A percentile compares a stretch with the other conserved stretches of the same genome.
These are phyloP conservation scores for Nicotiana noctiflora DNA, from an alignment of 257 asterid species.

Conservation along the genomic window DNA sequence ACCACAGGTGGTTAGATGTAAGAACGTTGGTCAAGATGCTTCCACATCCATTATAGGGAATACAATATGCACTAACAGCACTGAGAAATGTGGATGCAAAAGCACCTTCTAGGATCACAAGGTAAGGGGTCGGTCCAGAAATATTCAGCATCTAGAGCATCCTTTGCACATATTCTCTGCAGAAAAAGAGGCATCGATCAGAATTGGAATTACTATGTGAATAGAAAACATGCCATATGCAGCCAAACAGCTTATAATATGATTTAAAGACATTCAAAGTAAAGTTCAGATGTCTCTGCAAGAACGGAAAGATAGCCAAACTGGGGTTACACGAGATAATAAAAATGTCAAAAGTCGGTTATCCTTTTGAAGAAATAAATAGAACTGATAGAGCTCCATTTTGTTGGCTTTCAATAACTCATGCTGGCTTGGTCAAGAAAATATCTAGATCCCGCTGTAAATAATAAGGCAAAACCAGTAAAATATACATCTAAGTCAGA, in stretches of 20 bases:
- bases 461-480: neutral
- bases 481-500: neutral
- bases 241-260: neutral
- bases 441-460: neutral
- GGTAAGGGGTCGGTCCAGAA: conserved; percentile 98
- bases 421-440: neutral
- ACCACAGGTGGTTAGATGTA: neutral
- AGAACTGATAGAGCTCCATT: neutral
- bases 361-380: neutral
- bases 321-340: neutral
- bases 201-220: neutral
- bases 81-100: neutral
- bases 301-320: neutral
- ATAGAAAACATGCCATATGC: neutral
- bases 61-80: conserved; percentile 2
- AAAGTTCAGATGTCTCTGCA: neutral
- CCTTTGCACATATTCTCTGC: conserved; percentile 87
- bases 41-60: neutral
- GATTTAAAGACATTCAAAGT: neutral
- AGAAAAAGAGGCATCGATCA: conserved; percentile 16
- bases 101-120: conserved; percentile 85
- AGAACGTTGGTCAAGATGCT: neutral
- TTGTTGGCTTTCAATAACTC: neutral
- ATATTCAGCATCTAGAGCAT: conserved; percentile 93
- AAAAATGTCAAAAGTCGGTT: neutral